These are phyloP conservation scores for Peziza echinospora DNA, from an alignment of 495 filamentous ascomycete species.

Conservation along the genomic window DNA sequence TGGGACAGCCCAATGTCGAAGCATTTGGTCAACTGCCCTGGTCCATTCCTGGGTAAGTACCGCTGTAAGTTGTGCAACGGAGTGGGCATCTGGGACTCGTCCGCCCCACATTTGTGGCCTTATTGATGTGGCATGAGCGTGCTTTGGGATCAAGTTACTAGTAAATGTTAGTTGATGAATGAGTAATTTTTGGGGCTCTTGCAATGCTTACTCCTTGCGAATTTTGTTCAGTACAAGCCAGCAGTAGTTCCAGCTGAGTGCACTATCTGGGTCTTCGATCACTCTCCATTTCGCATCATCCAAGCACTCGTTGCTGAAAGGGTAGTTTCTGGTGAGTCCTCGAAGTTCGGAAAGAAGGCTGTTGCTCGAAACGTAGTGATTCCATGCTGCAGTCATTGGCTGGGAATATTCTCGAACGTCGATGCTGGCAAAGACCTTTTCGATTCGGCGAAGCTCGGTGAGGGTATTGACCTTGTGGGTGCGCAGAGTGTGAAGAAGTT, in stretches of 20 bases:
- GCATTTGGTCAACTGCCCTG: constrained; percentile 39
- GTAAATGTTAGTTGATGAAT: not conserved
- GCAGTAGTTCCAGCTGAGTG: constrained; percentile 54
- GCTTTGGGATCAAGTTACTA: constrained; percentile 37
- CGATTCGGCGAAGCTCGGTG: constrained; percentile 51
- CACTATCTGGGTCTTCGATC: constrained; percentile 38
- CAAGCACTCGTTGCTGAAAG: constrained; percentile 45
- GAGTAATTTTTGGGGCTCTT: not conserved
- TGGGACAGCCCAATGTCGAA: constrained; percentile 43
- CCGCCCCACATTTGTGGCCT: constrained; percentile 57
- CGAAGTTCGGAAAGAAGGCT: constrained; percentile 52
- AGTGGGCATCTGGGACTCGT: constrained; percentile 30
- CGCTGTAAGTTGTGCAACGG: constrained; percentile 35
- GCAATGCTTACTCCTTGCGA: constrained; percentile 39
- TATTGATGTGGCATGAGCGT: constrained; percentile 36
- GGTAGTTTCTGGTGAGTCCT: constrained; percentile 46
- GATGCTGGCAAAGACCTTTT: constrained; percentile 36
- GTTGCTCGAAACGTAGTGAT: constrained; percentile 50
- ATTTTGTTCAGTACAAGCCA: constrained; percentile 55
- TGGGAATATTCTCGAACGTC: constrained; percentile 34
- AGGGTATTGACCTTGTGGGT: constrained; percentile 51
- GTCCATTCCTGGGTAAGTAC: constrained; percentile 49
- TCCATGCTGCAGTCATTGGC: constrained; percentile 52
- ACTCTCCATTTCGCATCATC: constrained; percentile 47
- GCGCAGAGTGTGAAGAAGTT: constrained; percentile 31